Evolutionary conservation across 2,329 filamentous ascomycete genomes (phyloP), one percentile per base, ranked within the genome.

Genomic region (Aspergillus quadricinctus): DNA sequence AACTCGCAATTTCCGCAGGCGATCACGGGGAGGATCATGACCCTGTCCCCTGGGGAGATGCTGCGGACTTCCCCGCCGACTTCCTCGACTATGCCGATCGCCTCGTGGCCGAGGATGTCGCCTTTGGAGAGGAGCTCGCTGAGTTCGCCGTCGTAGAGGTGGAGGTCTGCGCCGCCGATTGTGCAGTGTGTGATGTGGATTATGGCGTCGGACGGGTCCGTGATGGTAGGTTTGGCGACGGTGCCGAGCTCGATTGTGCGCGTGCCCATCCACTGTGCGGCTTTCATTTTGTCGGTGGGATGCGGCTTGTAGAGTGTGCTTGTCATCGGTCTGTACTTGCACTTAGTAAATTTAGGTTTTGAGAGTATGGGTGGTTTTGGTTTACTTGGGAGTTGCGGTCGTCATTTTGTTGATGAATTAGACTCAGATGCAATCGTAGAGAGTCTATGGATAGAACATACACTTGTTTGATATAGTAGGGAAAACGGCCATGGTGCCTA

Each of bases 131-230:
- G 69, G 11, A 54, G 57, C 25, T 62, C 56, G 50, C 70, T 66
- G 25, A 70, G 54, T 27, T 69, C 66, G 31, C 69, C 69, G 17
- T 60, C 62, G 51, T 70, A 71, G 41, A 72, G 64, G 49, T 72
- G 69, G 3, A 72, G 59, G 50, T 73, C 69, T 0, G 69, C 68
- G 28, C 71, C 67, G 51, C 67, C 70, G 52, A 73, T 72, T 11
- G 65, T 66, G 50, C 63, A 67, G 54, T 72, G 69, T 0, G 70
- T 72, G 45, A 73, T 61, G 49, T 63, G 64, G 8, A 73, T 64
- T 28, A 73, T 72, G 50, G 67, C 70, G 56, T 73, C 70, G 54
- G 60, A 60, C 2, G 65, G 64, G 11, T 67, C 69, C 7, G 69
- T 72, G 54, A 72, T 62, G 49, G 55, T 66, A 3, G 70, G 70